These are phyloP conservation scores for Podospora bellae-mahoneyi DNA, from an alignment of 495 filamentous ascomycete genomes.

Conservation along the genomic window DNA sequence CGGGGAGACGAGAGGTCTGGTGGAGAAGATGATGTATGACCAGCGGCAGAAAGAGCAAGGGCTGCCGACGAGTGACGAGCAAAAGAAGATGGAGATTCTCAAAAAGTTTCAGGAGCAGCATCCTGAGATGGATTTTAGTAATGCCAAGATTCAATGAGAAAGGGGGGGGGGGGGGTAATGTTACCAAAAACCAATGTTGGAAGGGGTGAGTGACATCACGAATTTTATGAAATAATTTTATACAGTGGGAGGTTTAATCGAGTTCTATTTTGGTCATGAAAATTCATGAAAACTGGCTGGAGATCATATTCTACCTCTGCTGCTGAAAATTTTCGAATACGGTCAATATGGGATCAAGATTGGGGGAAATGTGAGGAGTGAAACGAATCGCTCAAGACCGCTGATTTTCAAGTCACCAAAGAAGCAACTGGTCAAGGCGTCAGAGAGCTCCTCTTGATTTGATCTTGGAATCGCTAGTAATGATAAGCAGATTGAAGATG, in stretches of 20 bases:
- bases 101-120: constrained; percentile 78
- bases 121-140: constrained; percentile 79
- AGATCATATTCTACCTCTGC: no score
- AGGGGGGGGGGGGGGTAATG: background rate
- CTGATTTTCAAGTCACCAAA: constrained; percentile 25
- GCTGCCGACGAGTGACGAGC: constrained; percentile 81
- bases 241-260: background rate
- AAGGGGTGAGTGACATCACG: background rate
- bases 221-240: background rate
- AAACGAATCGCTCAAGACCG: constrained; percentile 59
- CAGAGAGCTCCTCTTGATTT: constrained; percentile 54
- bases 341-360: background rate
- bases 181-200: constrained; percentile 2
- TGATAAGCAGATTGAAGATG: constrained; percentile 46
- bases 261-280: background rate
- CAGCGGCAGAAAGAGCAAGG: constrained; percentile 94
- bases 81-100: constrained; percentile 86
- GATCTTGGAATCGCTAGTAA: constrained; percentile 54
- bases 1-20: constrained; percentile 93
- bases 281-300: background rate
- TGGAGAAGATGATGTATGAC: constrained; percentile 99
- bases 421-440: constrained; percentile 42
- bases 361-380: constrained; percentile 45
- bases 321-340: no score
- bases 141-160: constrained; percentile 67